phyloP scores from a whole-genome alignment of 2,329 filamentous ascomycete species.

The Verticillium klebahnii region DNA sequence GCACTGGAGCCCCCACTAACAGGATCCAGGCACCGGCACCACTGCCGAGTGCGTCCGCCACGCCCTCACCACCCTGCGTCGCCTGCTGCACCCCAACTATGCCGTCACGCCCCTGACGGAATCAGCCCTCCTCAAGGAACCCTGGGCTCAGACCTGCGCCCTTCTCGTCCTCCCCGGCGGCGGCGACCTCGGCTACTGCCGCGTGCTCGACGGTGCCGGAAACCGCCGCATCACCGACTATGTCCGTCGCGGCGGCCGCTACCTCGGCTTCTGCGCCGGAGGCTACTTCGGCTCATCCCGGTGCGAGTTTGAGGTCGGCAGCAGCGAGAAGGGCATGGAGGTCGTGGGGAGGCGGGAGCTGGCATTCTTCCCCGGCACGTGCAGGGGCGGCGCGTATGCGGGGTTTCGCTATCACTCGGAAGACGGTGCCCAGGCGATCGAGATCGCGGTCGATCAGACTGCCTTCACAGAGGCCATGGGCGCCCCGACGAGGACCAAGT shows the following conservation, averaged over 20 bases:
- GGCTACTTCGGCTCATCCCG: slow-evolving; percentile 80
- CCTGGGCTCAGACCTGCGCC: slow-evolving; percentile 83
- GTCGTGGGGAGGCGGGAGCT: slow-evolving; percentile 83
- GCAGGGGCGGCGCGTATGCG: slow-evolving; percentile 78
- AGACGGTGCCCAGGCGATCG: slow-evolving; percentile 69
- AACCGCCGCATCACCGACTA: slow-evolving; percentile 82
- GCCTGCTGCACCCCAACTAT: slow-evolving; percentile 84
- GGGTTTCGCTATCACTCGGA: slow-evolving; percentile 93
- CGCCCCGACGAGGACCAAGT: slow-evolving; percentile 59
- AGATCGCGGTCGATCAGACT: slow-evolving; percentile 59
- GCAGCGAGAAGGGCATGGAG: slow-evolving; percentile 61
- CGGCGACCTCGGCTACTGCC: slow-evolving; percentile 89
- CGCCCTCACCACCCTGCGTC: slow-evolving; percentile 79
- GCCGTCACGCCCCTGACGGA: slow-evolving; percentile 84
- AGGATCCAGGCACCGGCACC: slow-evolving; percentile 66
- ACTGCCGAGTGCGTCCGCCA: slow-evolving; percentile 87
- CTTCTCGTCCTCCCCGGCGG: slow-evolving; percentile 90
- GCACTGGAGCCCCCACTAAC: background rate
- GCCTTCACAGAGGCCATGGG: slow-evolving; percentile 43
- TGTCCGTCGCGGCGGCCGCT: slow-evolving; percentile 78
- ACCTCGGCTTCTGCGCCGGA: slow-evolving; percentile 89
- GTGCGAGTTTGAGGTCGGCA: slow-evolving; percentile 91
- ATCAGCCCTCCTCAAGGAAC: slow-evolving; percentile 78
- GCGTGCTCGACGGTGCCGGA: slow-evolving; percentile 78
- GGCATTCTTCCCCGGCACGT: slow-evolving; percentile 81